Percentiles rank a stretch among this genome's conserved stretches.
These are phyloP conservation scores for Cytospora paraplurivora DNA, from an alignment of 2,329 filamentous ascomycete species.

Conservation along the genomic window DNA sequence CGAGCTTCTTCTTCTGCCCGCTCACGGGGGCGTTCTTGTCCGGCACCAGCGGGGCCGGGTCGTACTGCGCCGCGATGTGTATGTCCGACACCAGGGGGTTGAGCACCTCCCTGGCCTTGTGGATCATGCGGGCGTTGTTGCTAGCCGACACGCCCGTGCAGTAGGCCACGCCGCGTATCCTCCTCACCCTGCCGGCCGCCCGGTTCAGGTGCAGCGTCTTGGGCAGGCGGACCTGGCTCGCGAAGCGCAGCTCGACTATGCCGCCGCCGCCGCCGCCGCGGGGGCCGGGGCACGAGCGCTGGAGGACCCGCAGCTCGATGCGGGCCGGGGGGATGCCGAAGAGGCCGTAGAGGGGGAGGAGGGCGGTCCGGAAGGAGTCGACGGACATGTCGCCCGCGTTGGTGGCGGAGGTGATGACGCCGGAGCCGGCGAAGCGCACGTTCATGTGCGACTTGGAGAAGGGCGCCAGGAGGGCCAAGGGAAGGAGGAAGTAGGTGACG, in stretches of 20 bases:
- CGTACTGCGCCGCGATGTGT: conserved; percentile 82
- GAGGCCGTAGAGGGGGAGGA: conserved; percentile 84
- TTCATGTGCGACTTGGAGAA: conserved; percentile 93
- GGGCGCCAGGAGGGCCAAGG: conserved; percentile 85
- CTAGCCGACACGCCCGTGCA: conserved; percentile 87
- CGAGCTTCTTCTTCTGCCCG: conserved; percentile 62
- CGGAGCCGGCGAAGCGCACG: conserved; percentile 84
- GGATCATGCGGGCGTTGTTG: conserved; percentile 95
- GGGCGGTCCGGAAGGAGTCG: conserved; percentile 89
- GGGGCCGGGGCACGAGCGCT: conserved; percentile 74
- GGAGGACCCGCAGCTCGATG: conserved; percentile 82
- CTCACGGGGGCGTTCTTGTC: conserved; percentile 51
- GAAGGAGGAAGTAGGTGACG: conserved; percentile 88
- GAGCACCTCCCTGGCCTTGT: conserved; percentile 81
- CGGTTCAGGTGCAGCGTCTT: conserved; percentile 89
- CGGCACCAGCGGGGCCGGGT: conserved; percentile 61
- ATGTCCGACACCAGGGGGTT: conserved; percentile 87
- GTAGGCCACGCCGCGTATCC: conserved; percentile 90
- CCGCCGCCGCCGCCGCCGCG: conserved; percentile 82
- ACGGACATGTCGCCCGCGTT: conserved; percentile 81
- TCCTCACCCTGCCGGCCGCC: conserved; percentile 81
- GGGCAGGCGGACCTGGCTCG: conserved; percentile 87
- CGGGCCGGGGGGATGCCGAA: conserved; percentile 82
- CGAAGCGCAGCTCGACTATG: conserved; percentile 90
- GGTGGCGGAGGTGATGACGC: conserved; percentile 88